phyloP scores from a whole-genome alignment of 345 rosid genomes.

The Pistacia atlantica region DNA sequence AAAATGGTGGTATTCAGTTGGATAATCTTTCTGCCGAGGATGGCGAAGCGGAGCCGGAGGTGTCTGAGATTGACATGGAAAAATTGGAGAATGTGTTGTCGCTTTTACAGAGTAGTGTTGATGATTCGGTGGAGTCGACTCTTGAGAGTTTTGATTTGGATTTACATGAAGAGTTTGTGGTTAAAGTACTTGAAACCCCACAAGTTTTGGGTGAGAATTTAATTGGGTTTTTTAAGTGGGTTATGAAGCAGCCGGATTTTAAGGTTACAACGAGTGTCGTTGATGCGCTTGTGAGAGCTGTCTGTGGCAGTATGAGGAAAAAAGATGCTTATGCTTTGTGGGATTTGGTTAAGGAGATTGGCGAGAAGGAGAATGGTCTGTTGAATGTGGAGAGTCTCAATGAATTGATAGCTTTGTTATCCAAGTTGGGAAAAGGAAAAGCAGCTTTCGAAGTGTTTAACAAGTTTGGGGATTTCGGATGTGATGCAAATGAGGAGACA shows the following conservation, averaged over 20 bases:
- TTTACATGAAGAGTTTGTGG: constrained; percentile 51
- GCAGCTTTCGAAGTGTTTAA: constrained; percentile 71
- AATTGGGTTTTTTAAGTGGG: constrained; percentile 71
- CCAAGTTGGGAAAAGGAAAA: constrained; percentile 68
- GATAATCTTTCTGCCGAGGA: neutral
- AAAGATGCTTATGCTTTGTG: constrained; percentile 60
- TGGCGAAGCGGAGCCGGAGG: constrained; percentile 18
- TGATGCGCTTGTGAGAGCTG: constrained; percentile 48
- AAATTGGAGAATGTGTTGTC: constrained; percentile 61
- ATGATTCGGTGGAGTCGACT: constrained; percentile 55
- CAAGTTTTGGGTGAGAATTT: constrained; percentile 52
- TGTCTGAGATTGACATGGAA: constrained; percentile 46
- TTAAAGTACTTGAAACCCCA: constrained; percentile 59
- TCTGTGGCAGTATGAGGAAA: constrained; percentile 45
- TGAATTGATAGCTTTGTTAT: constrained; percentile 62
- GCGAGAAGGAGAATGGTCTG: constrained; percentile 34
- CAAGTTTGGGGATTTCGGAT: constrained; percentile 59
- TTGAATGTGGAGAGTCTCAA: constrained; percentile 58
- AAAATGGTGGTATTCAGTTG: constrained; percentile 23
- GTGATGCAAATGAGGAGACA: constrained; percentile 51
- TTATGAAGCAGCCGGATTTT: constrained; percentile 34
- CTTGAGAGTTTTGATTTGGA: constrained; percentile 46
- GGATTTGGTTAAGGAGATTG: constrained; percentile 71
- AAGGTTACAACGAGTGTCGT: constrained; percentile 37
- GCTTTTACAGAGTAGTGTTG: constrained; percentile 63